Base-by-base conservation (phyloP, 768 basidiomycete species). In the Fistulinella prunicolor region DNA sequence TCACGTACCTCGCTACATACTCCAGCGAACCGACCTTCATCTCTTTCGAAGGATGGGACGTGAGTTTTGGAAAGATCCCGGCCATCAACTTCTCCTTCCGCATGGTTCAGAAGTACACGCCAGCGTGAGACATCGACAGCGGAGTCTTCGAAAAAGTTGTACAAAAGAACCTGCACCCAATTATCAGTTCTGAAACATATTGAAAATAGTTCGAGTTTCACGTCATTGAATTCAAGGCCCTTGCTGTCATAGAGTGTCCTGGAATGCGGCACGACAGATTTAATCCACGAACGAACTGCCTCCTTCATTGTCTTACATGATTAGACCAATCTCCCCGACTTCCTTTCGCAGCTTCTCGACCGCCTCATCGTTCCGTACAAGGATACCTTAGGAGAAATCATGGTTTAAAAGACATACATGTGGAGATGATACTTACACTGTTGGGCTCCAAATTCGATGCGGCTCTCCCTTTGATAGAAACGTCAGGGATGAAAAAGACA, bases 81-180 rank as follows among this genome's bases (percentile, higher is more conserved):
- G 2, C 48, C 51, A 7, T 59, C 38, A 22, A 47, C 44, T 20
- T 51, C 42, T 16, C 63, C 59, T 28, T 69, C 60, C 0, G 73
- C 44, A 1, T 62, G 69, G 42, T 79, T 78, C 4, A 83, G 58
- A 4, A 86, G 65, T 2, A 84, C 70, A 9, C 82, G 70, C 86
- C 86, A 88, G 39, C 81, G 80, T 0, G 77, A 63, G 2, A 61
- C 47, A 34, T 74, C 74, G 2, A 77, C 64, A 0, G 58, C 54
- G 0, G 87, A 89, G 53, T 85, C 83, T 21, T 79, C 74, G 55
- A 89, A 89, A 64, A 88, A 88, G 52, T 89, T 81, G 56, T 82
- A 88, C 12, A 89, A 57, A 3, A 89, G 70, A 4, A 89, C 85
- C 85, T 87, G 47, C 0, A 38, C 36, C 19, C 9, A 17, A 24